A percentile compares a stretch with the other conserved stretches of the same genome.
These are phyloP conservation scores for Wickerhamiella spandovensis DNA, from an alignment of 805 yeast species.

Conservation along the genomic window DNA sequence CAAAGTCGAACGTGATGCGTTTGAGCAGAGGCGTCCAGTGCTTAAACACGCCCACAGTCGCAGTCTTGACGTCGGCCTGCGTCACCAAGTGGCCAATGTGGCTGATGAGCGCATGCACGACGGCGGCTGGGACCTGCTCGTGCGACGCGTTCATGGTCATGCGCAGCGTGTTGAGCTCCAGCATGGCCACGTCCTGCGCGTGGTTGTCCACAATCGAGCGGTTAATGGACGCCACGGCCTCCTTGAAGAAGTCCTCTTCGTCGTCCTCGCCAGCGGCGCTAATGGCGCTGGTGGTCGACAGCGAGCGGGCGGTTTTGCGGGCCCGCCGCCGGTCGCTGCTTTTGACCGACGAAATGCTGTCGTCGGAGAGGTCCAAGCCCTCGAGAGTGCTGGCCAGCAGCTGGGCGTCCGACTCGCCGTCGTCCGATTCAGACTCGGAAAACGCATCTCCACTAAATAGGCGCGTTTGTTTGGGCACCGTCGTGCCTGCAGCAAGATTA, in stretches of 20 bases:
- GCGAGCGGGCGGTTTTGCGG: constrained; percentile 12
- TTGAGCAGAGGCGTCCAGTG: constrained; percentile 74
- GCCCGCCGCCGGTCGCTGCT: constrained; percentile 4
- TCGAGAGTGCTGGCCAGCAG: constrained; percentile 17
- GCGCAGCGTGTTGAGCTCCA: constrained; percentile 86
- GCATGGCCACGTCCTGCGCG: constrained; percentile 79
- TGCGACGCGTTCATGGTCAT: constrained; percentile 96
- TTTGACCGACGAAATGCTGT: constrained; percentile 18
- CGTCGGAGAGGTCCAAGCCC: constrained; percentile 23
- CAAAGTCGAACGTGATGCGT: constrained; percentile 72
- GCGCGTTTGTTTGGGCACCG: constrained; percentile 14
- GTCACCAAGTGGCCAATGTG: constrained; percentile 64
- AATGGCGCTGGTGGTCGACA: constrained; percentile 19
- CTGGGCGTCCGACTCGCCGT: constrained; percentile 6
- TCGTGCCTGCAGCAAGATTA: constrained; percentile 40
- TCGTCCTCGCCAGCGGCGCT: constrained; percentile 40
- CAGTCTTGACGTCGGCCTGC: constrained; percentile 64
- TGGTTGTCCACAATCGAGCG: constrained; percentile 89
- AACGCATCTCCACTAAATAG: constrained; percentile 19
- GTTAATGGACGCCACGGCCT: constrained; percentile 87
- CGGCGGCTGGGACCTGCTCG: constrained; percentile 80
- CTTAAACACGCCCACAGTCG: constrained; percentile 58
- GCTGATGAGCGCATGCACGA: constrained; percentile 54
- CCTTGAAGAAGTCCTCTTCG: constrained; percentile 70
- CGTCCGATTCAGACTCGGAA: constrained; percentile 26